phyloP scores from a whole-genome alignment of 73 alveolate genomes.

The Tetrahymena elliotti region DNA sequence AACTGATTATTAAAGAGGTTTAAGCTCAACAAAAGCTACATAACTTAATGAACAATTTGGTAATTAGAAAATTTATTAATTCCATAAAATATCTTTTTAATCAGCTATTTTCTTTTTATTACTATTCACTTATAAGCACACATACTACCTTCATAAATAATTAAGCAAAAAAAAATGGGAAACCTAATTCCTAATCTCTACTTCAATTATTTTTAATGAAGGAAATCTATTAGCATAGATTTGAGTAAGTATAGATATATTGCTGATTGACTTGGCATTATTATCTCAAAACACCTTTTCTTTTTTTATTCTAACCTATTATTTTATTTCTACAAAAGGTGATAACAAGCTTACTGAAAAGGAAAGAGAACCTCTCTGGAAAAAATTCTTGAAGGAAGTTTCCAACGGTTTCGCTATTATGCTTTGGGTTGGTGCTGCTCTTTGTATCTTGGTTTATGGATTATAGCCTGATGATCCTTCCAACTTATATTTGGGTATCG shows the following conservation, averaged over 20 bases:
- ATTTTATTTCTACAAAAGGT: constrained; percentile 37
- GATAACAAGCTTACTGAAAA: constrained; percentile 67
- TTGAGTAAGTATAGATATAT: not conserved
- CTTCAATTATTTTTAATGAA: too few relatives aligned
- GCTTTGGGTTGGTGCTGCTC: constrained; percentile 70
- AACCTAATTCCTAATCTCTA: not conserved
- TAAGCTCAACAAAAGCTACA: constrained; percentile 51
- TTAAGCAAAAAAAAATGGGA: not conserved
- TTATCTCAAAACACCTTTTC: too few relatives aligned
- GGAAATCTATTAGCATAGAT: too few relatives aligned
- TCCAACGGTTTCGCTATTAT: constrained; percentile 70
- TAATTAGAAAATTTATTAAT: not conserved
- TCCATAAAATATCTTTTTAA: not conserved
- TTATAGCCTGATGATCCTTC: constrained; percentile 56
- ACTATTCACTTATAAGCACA: not conserved
- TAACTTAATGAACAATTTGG: not conserved
- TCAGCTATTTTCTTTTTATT: not conserved
- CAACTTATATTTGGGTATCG: constrained; percentile 71
- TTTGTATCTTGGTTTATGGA: constrained; percentile 67
- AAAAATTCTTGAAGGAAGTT: constrained; percentile 56
- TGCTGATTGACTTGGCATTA: not conserved
- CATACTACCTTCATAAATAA: too few relatives aligned
- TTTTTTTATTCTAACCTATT: too few relatives aligned
- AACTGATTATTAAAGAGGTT: constrained; percentile 62
- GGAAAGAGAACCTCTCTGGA: constrained; percentile 65